Percentiles rank a stretch among this genome's conserved stretches.
Conservation (phyloP, 208 protist species). For the Crithidia sp. region DNA sequence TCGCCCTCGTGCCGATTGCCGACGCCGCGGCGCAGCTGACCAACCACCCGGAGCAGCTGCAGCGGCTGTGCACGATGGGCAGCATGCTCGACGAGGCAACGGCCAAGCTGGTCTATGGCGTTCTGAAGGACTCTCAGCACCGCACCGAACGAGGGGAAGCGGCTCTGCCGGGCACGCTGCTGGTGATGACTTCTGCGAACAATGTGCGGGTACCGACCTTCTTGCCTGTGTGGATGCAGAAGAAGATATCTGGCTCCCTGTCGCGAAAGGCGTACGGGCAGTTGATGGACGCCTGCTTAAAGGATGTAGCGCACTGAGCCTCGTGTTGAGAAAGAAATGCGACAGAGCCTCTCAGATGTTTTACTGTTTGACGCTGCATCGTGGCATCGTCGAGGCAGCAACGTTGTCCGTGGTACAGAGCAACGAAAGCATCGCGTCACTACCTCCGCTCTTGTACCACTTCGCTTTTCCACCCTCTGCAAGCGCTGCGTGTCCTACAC, state of each 20-base stretch:
- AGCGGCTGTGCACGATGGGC: slow-evolving; percentile 29
- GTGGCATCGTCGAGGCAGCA: no score
- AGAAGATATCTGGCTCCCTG: slow-evolving; percentile 40
- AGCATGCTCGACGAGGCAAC: slow-evolving; percentile 47
- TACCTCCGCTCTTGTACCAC: neutral
- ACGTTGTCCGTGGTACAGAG: no score
- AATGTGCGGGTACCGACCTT: slow-evolving; percentile 46
- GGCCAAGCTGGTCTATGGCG: slow-evolving; percentile 46
- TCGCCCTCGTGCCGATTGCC: slow-evolving; percentile 60
- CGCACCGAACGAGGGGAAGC: slow-evolving; percentile 15
- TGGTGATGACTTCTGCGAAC: slow-evolving; percentile 77
- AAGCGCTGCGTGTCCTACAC: neutral
- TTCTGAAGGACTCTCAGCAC: slow-evolving; percentile 32
- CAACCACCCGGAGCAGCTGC: slow-evolving; percentile 22
- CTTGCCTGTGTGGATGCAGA: slow-evolving; percentile 54
- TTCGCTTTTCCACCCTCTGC: neutral
- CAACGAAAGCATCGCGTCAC: no score
- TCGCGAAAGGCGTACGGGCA: slow-evolving; percentile 50
- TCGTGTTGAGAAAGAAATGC: neutral
- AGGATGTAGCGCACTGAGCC: slow-evolving; percentile 3
- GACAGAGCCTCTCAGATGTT: neutral
- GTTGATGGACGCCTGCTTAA: slow-evolving; percentile 30
- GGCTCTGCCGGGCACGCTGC: slow-evolving; percentile 39
- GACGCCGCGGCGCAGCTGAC: slow-evolving; percentile 46
- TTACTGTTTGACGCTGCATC: no score